phyloP scores from a whole-genome alignment of 495 filamentous ascomycete genomes.

The Rostrohypoxylon terebratum region DNA sequence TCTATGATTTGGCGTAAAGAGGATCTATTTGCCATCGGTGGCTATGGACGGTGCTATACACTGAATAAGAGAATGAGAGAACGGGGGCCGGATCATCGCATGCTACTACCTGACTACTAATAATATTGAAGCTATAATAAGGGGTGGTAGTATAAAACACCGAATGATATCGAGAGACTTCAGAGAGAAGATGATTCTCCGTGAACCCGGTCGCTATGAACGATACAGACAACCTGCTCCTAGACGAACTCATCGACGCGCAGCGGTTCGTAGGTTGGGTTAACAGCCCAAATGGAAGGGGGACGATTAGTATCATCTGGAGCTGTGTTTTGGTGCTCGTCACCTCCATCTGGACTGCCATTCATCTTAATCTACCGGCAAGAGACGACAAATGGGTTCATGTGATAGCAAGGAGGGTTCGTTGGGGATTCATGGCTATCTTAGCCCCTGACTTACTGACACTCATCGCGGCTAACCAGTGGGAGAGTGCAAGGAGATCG shows the following conservation, averaged over 20 bases:
- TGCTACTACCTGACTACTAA: neutral
- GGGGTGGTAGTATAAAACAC: neutral
- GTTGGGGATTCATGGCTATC: neutral
- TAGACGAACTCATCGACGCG: neutral
- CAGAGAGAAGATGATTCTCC: neutral
- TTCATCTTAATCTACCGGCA: neutral
- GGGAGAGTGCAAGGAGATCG: neutral
- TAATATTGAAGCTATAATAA: neutral
- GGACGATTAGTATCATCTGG: neutral
- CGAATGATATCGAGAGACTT: neutral
- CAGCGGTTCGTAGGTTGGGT: neutral
- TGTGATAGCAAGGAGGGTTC: neutral
- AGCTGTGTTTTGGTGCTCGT: neutral
- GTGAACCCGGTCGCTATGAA: neutral
- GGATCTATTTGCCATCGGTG: neutral
- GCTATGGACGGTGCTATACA: neutral
- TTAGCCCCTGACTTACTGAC: neutral
- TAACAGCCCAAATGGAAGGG: neutral
- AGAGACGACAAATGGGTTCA: neutral
- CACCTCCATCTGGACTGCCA: neutral
- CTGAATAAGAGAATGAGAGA: neutral
- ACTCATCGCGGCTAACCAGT: neutral
- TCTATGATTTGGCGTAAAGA: neutral
- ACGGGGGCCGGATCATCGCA: neutral
- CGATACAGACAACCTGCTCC: neutral